These are phyloP conservation scores for Candida fluviatilis DNA, from an alignment of 805 yeast species.

Conservation along the genomic window DNA sequence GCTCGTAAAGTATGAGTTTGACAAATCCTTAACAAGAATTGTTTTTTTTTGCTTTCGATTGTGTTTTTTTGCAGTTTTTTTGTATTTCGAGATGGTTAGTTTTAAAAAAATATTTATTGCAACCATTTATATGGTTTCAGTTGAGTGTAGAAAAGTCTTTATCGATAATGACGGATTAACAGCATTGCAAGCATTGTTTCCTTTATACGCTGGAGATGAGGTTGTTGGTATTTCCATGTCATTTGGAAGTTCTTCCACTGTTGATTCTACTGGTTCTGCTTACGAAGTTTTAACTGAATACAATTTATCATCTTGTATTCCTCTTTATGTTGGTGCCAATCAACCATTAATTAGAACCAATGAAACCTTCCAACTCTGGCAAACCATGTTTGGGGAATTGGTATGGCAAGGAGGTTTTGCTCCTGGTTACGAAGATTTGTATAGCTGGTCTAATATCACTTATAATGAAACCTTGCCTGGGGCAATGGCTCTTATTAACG, in stretches of 20 bases:
- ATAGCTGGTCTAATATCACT: conserved; percentile 26
- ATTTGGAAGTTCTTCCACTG: conserved; percentile 36
- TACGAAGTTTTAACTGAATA: conserved; percentile 24
- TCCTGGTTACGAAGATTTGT: conserved; percentile 25
- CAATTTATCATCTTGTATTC: conserved; percentile 33
- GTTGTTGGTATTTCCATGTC: conserved; percentile 37
- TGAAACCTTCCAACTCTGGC: conserved; percentile 37
- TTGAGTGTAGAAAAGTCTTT: conserved; percentile 23
- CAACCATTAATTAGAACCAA: conserved; percentile 35
- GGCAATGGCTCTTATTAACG: conserved; percentile 37
- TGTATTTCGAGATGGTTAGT: not conserved
- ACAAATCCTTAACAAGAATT: too few relatives aligned
- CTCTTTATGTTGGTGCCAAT: conserved; percentile 34
- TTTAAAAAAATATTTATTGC: not conserved
- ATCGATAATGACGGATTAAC: conserved; percentile 41
- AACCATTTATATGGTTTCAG: not conserved
- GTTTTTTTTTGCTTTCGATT: too few relatives aligned
- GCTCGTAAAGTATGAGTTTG: too few relatives aligned
- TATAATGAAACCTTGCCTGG: conserved; percentile 28
- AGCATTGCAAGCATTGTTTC: conserved; percentile 33
- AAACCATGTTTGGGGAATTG: conserved; percentile 31
- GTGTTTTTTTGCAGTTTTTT: not conserved
- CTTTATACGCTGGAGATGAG: conserved; percentile 35
- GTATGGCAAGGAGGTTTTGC: conserved; percentile 42
- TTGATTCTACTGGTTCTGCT: conserved; percentile 35